These are phyloP conservation scores for Parvularia atlantis DNA, from an alignment of 78 protist species.

Conservation along the genomic window DNA sequence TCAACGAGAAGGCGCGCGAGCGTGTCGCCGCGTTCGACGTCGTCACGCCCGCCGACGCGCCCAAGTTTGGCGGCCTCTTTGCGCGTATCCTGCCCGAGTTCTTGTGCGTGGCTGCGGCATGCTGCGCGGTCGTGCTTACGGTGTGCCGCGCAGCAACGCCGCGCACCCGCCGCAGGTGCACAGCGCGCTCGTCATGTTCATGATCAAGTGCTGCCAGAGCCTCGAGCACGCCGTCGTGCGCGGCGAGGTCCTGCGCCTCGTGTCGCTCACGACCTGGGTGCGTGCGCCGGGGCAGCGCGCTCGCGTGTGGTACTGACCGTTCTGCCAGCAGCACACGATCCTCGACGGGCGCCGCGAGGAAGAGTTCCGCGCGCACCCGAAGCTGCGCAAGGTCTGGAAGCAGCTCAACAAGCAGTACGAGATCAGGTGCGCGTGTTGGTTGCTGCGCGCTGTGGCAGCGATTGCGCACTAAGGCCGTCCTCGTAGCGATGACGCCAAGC, in stretches of 20 bases:
- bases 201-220: background rate
- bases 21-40: slow-evolving; percentile 5
- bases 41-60: background rate
- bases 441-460: too few relatives aligned
- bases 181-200: background rate
- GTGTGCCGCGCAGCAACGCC: background rate
- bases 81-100: background rate
- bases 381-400: slow-evolving; percentile 22
- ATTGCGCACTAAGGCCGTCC: background rate
- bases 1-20: slow-evolving; percentile 70
- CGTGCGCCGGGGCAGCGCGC: too few relatives aligned
- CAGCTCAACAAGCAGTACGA: background rate
- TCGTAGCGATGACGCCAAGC: background rate
- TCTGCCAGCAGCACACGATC: too few relatives aligned
- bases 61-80: background rate
- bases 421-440: background rate
- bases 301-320: too few relatives aligned
- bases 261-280: slow-evolving; percentile 25
- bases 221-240: slow-evolving; percentile 1
- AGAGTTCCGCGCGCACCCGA: slow-evolving; percentile 1
- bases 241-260: background rate
- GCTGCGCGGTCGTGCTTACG: too few relatives aligned
- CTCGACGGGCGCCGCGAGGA: background rate
- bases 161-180: background rate
- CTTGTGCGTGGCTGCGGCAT: background rate